Evolutionary conservation across 2,329 filamentous ascomycete species (phyloP), one percentile per base, ranked within the genome.

Genomic region (Colletotrichum lupini): DNA sequence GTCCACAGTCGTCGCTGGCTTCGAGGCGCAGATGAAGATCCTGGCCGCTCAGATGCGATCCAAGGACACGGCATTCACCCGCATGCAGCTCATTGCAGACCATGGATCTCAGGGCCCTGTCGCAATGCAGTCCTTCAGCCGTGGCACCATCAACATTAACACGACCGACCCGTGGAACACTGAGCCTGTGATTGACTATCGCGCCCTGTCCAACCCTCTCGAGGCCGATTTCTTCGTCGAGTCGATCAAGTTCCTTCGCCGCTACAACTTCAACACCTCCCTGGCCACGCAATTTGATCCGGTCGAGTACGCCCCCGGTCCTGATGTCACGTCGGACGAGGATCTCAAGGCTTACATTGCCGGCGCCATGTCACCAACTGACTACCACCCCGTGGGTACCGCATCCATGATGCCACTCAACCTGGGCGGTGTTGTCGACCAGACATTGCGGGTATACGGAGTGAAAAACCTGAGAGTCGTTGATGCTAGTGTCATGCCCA

Each of bases 341-440:
- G 81, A 81, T 37, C 55, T 85, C 24, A 78, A 72, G 69, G 66
- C 66, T 3, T 78, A 73, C 55, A 59, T 79, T 14, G 57, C 68
- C 30, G 53, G 62, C 3, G 67, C 74, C 26, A 46, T 79, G 28
- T 75, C 74, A 28, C 76, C 77, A 8, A 74, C 68, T 14, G 76
- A 78, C 59, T 86, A 82, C 75, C 88, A 90, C 76, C 83, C 85
- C 0, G 78, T 82, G 2, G 86, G 88, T 12, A 88, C 85, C 16
- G 83, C 84, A 52, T 83, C 85, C 16, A 88, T 89, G 86, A 78
- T 86, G 74, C 85, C 85, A 2, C 77, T 79, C 30, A 82, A 83
- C 28, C 77, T 81, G 12, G 80, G 77, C 0, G 82, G 82, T 2
- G 81, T 82, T 0, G 80, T 82, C 7, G 79, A 81, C 32, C 74